phyloP scores from a whole-genome alignment of 106 monocot genomes.

The Apostasia shenzhenica region DNA sequence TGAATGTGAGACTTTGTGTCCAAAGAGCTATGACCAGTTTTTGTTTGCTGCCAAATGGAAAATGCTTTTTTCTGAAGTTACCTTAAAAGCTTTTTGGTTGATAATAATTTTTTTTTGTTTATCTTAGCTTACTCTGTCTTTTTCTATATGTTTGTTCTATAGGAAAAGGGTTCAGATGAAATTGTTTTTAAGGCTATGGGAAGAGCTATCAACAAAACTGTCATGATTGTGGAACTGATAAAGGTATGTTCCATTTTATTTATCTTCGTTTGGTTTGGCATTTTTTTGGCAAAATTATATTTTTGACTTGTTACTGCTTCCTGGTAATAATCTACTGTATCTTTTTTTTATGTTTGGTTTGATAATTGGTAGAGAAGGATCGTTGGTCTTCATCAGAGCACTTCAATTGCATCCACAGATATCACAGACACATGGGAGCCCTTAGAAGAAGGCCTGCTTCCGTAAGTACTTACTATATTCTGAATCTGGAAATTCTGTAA shows the following conservation, averaged over 20 bases:
- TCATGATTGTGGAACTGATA: conserved; percentile 80
- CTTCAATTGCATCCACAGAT: conserved; percentile 41
- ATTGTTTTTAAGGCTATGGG: conserved; percentile 93
- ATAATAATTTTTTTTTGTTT: no score
- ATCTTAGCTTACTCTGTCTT: no score
- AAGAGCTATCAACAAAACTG: conserved; percentile 88
- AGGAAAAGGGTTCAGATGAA: conserved; percentile 76
- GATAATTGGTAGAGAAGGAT: conserved; percentile 42
- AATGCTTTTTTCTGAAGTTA: no score
- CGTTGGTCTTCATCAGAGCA: conserved; percentile 54
- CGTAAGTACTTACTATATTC: conserved; percentile 28
- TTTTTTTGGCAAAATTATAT: neutral
- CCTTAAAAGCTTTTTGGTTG: no score
- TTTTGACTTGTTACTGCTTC: neutral
- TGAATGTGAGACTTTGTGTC: no score
- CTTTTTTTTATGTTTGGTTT: neutral
- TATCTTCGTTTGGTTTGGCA: neutral
- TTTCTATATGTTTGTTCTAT: no score
- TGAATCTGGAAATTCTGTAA: neutral
- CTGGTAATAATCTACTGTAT: neutral
- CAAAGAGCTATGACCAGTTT: no score
- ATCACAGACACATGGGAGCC: conserved; percentile 76
- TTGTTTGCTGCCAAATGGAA: no score
- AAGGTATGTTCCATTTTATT: conserved; percentile 34
- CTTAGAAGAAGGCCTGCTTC: conserved; percentile 63